phyloP scores from a whole-genome alignment of 2,329 filamentous ascomycete species.

The Alternaria brassicae region DNA sequence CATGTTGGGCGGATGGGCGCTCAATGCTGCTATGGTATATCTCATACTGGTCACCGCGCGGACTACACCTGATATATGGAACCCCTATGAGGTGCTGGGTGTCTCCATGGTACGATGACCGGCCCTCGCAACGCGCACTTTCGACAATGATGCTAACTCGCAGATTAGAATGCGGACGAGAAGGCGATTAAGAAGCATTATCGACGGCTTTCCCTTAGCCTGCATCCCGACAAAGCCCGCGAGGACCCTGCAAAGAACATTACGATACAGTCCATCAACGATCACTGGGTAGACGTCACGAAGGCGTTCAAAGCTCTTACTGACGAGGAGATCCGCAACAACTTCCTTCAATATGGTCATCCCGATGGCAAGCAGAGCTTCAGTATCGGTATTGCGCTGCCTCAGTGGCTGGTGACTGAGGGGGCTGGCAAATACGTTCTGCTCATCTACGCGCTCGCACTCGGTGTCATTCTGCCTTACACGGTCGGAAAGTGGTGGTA shows the following conservation, averaged over 20 bases:
- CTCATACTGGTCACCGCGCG: constrained; percentile 81
- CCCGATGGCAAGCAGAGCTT: constrained; percentile 98
- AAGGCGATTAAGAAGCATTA: constrained; percentile 93
- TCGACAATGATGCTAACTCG: constrained; percentile 26
- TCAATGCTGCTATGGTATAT: constrained; percentile 92
- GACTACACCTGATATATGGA: constrained; percentile 81
- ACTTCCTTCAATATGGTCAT: constrained; percentile 94
- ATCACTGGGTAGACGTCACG: constrained; percentile 90
- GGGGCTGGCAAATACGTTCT: constrained; percentile 96
- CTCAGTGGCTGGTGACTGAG: constrained; percentile 89
- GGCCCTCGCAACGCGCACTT: neutral
- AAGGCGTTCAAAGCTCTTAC: constrained; percentile 99
- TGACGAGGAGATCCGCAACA: constrained; percentile 95
- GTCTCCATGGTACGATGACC: constrained; percentile 72
- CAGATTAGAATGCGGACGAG: constrained; percentile 75
- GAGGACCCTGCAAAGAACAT: constrained; percentile 88
- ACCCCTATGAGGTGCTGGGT: constrained; percentile 93
- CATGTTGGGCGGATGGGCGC: constrained; percentile 77
- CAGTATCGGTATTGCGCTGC: constrained; percentile 95
- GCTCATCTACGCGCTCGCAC: constrained; percentile 83
- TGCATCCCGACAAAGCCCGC: constrained; percentile 91
- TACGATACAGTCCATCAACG: constrained; percentile 82
- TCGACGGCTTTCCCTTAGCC: constrained; percentile 81
- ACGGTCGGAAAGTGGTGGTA: constrained; percentile 99
- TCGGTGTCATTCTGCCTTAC: constrained; percentile 91